Evolutionary conservation across 805 yeast species (phyloP), one percentile per base, ranked within the genome.

Genomic region (Soucietia sequanensis): DNA sequence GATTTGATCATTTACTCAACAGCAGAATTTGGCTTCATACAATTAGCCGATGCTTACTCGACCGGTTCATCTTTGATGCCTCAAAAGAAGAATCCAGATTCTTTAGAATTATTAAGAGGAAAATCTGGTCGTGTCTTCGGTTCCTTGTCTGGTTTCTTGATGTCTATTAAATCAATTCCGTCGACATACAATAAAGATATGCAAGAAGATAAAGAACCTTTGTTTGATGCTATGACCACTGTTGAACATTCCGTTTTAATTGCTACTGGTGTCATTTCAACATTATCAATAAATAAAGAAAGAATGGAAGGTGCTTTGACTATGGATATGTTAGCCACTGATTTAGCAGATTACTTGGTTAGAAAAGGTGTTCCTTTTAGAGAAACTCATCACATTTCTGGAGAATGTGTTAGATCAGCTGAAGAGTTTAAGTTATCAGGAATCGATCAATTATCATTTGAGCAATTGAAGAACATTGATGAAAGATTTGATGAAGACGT

Each of bases 181-280:
- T 90, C 98, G 9, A 87, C 98, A 14, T 93, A 93, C 65, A 89
- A 93, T 70, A 93, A 93, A 68, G 99, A 93, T 62, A 82, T 93
- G 83, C 99, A 93, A 70, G 99, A 93, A 65, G 99, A 93, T 64
- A 93, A 93, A 63, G 99, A 93, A 65, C 96, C 99, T n/a, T 70
- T 93, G 44, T 93, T 93, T 54, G 99, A 93, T 65, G 79, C 85
- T 47, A 65, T 93, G 59, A 70, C 78, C 33, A 91, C 99, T 1
- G 95, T 91, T 16, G 95, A 88, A 50, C 98, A 93, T 65, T 93
- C 98, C 1, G 76, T 90, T 30, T 72, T 86, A 46, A 93, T 93
- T 56, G 95, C 98, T 21, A 90, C 97, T 2, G 99, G 99, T 46
- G 98, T 93, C 5, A 72, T 93, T 30, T 88, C 97, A 3, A 93